These are phyloP conservation scores for Psilocybe cyanescens DNA, from an alignment of 768 basidiomycete species.

Conservation along the genomic window DNA sequence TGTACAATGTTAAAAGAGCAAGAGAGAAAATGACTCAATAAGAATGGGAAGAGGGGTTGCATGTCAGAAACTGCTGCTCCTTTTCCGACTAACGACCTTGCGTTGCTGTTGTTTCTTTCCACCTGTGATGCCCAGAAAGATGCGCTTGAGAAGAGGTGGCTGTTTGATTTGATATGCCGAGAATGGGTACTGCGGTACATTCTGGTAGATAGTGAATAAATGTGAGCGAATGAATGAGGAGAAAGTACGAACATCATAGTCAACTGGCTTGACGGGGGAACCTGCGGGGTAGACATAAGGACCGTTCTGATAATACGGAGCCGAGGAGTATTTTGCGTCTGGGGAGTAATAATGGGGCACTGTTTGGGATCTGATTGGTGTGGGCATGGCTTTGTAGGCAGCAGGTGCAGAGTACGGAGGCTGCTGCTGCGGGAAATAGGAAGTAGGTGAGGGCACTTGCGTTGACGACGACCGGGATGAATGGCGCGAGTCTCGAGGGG, in stretches of 20 bases:
- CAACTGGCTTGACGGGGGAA: conserved; percentile 14
- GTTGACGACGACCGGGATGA: conserved; percentile 30
- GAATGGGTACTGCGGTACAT: conserved; percentile 28
- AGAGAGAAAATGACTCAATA: conserved; percentile 1
- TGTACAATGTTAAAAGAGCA: background rate
- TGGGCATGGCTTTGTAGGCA: conserved; percentile 16
- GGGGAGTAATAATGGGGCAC: conserved; percentile 18
- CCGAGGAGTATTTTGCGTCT: conserved; percentile 17
- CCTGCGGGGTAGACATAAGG: conserved; percentile 10
- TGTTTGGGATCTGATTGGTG: conserved; percentile 15
- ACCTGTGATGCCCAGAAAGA: conserved; percentile 28
- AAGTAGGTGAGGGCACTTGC: conserved; percentile 23
- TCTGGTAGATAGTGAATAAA: conserved; percentile 17
- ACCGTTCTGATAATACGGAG: conserved; percentile 10
- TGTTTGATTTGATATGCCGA: conserved; percentile 26
- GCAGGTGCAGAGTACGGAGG: conserved; percentile 20
- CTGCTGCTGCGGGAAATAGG: conserved; percentile 23
- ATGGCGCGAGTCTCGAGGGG: conserved; percentile 29
- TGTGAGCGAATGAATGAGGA: conserved; percentile 7
- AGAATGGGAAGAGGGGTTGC: background rate
- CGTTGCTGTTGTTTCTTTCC: conserved; percentile 21
- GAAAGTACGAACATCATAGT: conserved; percentile 23
- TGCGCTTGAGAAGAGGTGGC: conserved; percentile 27
- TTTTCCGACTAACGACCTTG: conserved; percentile 22
- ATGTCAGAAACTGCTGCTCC: conserved; percentile 29